Conservation (phyloP, 257 asterid genomes). For the Hygrophila difformis region DNA sequence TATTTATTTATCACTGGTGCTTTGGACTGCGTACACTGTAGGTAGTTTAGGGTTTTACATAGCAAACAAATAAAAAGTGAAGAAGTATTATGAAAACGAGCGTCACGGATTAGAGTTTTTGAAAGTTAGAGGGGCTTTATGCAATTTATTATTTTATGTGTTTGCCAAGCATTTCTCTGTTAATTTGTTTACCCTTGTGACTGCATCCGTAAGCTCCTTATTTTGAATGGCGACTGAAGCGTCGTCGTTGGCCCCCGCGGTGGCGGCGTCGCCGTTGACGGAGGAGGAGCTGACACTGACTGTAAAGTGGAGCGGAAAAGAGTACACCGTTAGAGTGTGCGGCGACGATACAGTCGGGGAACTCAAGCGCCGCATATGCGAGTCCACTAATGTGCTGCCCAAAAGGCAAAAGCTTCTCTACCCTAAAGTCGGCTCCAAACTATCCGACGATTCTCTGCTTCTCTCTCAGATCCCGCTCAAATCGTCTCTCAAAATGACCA, state of each 20-base stretch:
- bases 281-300: constrained; percentile 81
- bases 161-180: no score
- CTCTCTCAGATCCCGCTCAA: constrained; percentile 75
- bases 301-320: constrained; percentile 96
- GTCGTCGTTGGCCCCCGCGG: constrained; percentile 38
- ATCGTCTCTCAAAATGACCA: constrained; percentile 78
- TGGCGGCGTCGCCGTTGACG: constrained; percentile 41
- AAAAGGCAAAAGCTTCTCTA: constrained; percentile 92
- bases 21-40: no score
- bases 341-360: constrained; percentile 90
- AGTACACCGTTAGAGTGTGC: constrained; percentile 76
- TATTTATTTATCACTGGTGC: no score
- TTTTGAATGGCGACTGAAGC: constrained; percentile 57
- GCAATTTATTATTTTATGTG: no score
- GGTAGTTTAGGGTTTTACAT: no score
- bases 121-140: no score
- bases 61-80: no score
- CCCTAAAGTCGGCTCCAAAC: constrained; percentile 81
- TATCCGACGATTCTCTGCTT: constrained; percentile 66
- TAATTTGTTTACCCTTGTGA: no score
- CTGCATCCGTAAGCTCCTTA: no score
- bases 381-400: constrained; percentile 77
- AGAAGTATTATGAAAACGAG: no score
- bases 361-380: constrained; percentile 81
- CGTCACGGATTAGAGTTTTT: no score